A percentile compares a stretch with the other conserved stretches of the same genome.
Conservation (phyloP, 2,329 filamentous ascomycete genomes). For the Conoideocrella luteorostrata region DNA sequence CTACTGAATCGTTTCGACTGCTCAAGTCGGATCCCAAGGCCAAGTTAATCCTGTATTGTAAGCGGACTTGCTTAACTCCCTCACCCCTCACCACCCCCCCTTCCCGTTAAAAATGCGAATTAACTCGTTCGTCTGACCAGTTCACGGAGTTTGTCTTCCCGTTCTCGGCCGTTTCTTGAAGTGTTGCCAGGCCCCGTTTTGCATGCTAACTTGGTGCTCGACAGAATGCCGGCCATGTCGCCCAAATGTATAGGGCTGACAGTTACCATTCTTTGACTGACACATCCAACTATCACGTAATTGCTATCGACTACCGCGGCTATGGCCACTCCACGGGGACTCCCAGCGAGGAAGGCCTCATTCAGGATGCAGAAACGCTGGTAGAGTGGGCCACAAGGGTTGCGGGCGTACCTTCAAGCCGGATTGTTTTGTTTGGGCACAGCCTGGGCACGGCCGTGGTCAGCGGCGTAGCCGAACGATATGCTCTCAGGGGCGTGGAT, state of each 20-base stretch:
- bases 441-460: slow-evolving; percentile 84
- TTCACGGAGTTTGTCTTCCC: slow-evolving; percentile 52
- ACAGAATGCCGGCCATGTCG: slow-evolving; percentile 80
- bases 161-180: background rate
- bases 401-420: slow-evolving; percentile 58
- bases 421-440: slow-evolving; percentile 78
- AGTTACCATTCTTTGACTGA: slow-evolving; percentile 73
- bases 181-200: slow-evolving; percentile 12
- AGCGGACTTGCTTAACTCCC: slow-evolving; percentile 21
- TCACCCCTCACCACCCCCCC: no score
- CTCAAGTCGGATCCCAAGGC: slow-evolving; percentile 58
- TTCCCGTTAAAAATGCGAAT: background rate
- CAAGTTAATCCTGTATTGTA: slow-evolving; percentile 58
- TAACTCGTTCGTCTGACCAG: slow-evolving; percentile 25
- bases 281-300: slow-evolving; percentile 68
- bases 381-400: slow-evolving; percentile 65
- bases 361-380: slow-evolving; percentile 68
- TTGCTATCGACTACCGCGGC: slow-evolving; percentile 88
- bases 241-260: slow-evolving; percentile 67
- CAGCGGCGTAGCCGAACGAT: slow-evolving; percentile 66
- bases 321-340: slow-evolving; percentile 76
- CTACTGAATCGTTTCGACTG: slow-evolving; percentile 53
- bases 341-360: slow-evolving; percentile 74
- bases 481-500: slow-evolving; percentile 51
- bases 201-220: slow-evolving; percentile 20